phyloP scores from a whole-genome alignment of 2,329 filamentous ascomycete species.

The Hypoxylon sp. region DNA sequence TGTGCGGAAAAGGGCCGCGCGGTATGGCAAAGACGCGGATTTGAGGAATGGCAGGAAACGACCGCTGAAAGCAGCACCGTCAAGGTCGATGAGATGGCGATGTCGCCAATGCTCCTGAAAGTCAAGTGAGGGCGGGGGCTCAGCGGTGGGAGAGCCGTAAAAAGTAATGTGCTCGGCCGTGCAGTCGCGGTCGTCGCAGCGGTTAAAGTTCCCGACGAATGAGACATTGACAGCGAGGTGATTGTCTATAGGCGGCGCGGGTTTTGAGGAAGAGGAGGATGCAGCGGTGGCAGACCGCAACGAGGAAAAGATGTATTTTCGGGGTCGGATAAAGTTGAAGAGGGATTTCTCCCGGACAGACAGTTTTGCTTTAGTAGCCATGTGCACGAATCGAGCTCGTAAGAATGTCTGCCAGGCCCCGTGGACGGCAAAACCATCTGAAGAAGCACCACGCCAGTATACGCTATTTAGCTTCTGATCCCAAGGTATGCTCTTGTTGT shows the following conservation, averaged over 20 bases:
- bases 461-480: conserved; percentile 62
- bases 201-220: conserved; percentile 56
- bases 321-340: conserved; percentile 26
- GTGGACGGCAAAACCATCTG: conserved; percentile 63
- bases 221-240: conserved; percentile 52
- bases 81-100: conserved; percentile 71
- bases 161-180: conserved; percentile 51
- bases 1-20: conserved; percentile 71
- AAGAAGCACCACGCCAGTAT: conserved; percentile 68
- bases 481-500: conserved; percentile 59
- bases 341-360: conserved; percentile 27
- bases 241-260: conserved; percentile 1
- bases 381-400: conserved; percentile 69
- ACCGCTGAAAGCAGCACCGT: conserved; percentile 66
- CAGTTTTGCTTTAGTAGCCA: conserved; percentile 57
- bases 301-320: conserved; percentile 12
- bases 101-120: conserved; percentile 57
- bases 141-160: conserved; percentile 46
- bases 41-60: conserved; percentile 65
- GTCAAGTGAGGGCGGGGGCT: conserved; percentile 45
- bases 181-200: conserved; percentile 54
- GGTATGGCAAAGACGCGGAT: conserved; percentile 67
- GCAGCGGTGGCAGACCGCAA: conserved; percentile 52
- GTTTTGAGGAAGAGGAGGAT: conserved; percentile 12
- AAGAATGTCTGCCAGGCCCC: conserved; percentile 70